Evolutionary conservation across 2,329 filamentous ascomycete genomes (phyloP), one percentile per base, ranked within the genome.

Genomic region (Didymella arachidicola): DNA sequence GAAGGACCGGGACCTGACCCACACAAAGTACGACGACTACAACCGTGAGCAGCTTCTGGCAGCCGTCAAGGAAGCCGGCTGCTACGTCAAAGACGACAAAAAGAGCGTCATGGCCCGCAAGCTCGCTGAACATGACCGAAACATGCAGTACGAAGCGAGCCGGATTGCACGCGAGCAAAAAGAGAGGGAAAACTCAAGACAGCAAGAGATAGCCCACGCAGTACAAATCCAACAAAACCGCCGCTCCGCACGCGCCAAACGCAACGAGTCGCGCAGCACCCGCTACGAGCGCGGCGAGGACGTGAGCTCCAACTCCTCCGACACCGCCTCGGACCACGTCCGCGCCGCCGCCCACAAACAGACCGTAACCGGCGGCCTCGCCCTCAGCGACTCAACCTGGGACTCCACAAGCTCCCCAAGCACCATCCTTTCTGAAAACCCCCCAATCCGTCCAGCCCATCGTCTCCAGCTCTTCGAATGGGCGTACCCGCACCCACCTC

Each of bases 51-150:
- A 71, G 27, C 68, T 77, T 0, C 47, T 65, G 7, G 32, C 49
- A 16, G 63, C 62, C 4, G 57, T 63, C 7, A 67, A 64, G 16
- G 68, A 63, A n/a, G 62, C 63, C 2, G 57, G 62, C 11, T 46
- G 71, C 44, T 72, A 65, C n/a, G 46, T 61, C 12, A 72, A 74
- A 32, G 71, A 75, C 27, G 70, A 74, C 68, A 68, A 65, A 44
- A 76, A 76, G 43, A 57, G 57, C 27, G 62, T 66, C 38, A 72
- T 75, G 66, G 66, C 66, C 7, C 61, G 58, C n/a, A 56, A 51
- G 5, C 45, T 75, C 4, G 70, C 64, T 8, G 56, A 66, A 1
- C 19, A 48, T 10, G 56, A 58, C n/a, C 44, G 22, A 18, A 39
- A 34, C 7, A 12, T 32, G 49, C 62, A 16, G 42, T 43, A n/a